Evolutionary conservation across 371 early-diverging fungal genomes (phyloP).

Genomic region (Mucor sp.): DNA sequence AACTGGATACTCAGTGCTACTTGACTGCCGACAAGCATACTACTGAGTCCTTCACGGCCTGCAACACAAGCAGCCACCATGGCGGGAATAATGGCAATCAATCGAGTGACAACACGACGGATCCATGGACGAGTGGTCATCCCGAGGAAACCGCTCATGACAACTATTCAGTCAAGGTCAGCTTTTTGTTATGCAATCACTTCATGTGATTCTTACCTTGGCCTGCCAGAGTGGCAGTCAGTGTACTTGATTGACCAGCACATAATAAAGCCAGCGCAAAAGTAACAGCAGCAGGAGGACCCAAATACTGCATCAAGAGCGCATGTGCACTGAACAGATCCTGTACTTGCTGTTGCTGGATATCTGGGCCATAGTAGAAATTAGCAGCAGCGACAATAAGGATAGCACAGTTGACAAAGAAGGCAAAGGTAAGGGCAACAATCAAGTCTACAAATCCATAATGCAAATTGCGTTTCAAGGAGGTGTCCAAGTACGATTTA

Average conservation of each 20-base stretch:
- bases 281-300: conserved; percentile 64
- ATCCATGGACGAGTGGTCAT: conserved; percentile 71
- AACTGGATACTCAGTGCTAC: conserved; percentile 79
- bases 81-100: conserved; percentile 77
- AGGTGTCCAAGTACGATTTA: conserved; percentile 12
- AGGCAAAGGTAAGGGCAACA: conserved; percentile 73
- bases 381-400: conserved; percentile 80
- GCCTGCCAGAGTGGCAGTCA: conserved; percentile 88
- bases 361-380: conserved; percentile 60
- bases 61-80: conserved; percentile 67
- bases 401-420: conserved; percentile 80
- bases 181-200: neutral
- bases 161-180: conserved; percentile 34
- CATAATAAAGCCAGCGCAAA: conserved; percentile 81
- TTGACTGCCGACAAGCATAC: conserved; percentile 74
- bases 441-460: conserved; percentile 62
- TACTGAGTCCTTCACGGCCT: conserved; percentile 67
- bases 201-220: conserved; percentile 35
- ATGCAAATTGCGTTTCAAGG: conserved; percentile 31
- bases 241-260: conserved; percentile 78
- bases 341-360: conserved; percentile 32
- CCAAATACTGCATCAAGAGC: conserved; percentile 62
- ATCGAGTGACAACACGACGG: conserved; percentile 70
- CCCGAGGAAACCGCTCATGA: conserved; percentile 84
- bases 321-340: conserved; percentile 72